Evolutionary conservation across 495 filamentous ascomycete genomes (phyloP), one percentile per base, ranked within the genome.

Genomic region (Aspergillus carlsbadensis): DNA sequence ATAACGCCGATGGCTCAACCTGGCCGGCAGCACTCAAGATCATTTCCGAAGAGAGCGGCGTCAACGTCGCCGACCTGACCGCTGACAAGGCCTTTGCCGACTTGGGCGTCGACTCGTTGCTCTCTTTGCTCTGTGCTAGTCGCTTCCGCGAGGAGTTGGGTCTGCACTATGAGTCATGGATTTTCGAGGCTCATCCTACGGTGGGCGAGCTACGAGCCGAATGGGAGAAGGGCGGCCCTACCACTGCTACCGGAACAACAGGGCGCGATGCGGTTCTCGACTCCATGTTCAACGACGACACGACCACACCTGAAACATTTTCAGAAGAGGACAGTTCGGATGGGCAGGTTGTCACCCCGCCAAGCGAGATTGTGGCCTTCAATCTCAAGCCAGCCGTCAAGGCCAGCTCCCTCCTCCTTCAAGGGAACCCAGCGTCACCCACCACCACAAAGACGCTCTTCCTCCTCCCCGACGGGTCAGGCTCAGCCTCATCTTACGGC

Each of bases 11-110:
- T 29, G 26, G 26, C 26, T 4, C 26, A 3, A 29, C 26, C 26
- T 29, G 26, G 26, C 26, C 26, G 26, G 26, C 22, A 65, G 82
- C 84, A 37, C 78, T 90, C 61, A 72, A 76, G 6, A 84, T 91
- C 34, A 71, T 91, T 35, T 84, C 86, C 21, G 79, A 80, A 57
- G 87, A 90, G 62, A 78, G 85, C 41, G 86, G 86, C 44, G 75
- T 88, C 47, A 78, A 76, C 24, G 69, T 81, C 14, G 76, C 80
- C 29, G 87, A 90, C 57, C 73, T 91, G 57, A 77, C 80, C n/a
- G 73, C 76, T 50, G 68, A 73, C 22, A 63, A 76, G 47, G 72
- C 70, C 45, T 81, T 83, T 58, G 73, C 75, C 5, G 74, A 81
- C 55, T 72, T 79, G 41, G 80, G 80, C 17, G 75, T 83, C 18